Percentiles rank a stretch among this genome's conserved stretches.
Evolutionary conservation across 148 eudicot species (phyloP).

Genomic region (Fagopyrum homotropicum): DNA sequence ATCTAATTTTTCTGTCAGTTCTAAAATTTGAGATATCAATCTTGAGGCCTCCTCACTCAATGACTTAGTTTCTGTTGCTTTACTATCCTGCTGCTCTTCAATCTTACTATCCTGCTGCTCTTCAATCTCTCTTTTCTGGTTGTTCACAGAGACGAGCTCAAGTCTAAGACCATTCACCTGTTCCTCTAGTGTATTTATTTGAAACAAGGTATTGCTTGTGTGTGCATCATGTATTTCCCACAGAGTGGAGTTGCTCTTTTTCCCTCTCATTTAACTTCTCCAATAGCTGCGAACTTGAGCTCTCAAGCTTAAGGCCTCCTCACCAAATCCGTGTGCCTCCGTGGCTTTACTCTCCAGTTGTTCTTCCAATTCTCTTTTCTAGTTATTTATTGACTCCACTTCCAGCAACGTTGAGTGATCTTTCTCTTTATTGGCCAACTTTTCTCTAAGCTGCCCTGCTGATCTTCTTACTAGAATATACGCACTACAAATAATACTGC

Average conservation of each 20-base stretch:
- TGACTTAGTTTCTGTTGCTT: no score
- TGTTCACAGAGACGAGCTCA: neutral
- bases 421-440: conserved; percentile 7
- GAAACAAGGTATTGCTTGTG: neutral
- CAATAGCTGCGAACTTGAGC: no score
- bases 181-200: neutral
- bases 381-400: no score
- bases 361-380: no score
- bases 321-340: no score
- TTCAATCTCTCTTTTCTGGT: neutral
- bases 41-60: no score
- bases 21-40: no score
- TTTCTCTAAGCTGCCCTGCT: conserved; percentile 20
- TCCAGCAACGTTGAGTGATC: neutral
- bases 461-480: conserved; percentile 21
- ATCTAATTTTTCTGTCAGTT: no score
- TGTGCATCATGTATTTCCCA: conserved; percentile 8
- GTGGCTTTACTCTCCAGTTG: no score
- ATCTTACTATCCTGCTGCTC: neutral
- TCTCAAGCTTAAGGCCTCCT: no score
- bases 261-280: no score
- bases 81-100: neutral
- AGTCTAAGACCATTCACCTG: neutral
- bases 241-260: neutral
- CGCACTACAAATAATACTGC: conserved; percentile 32